Evolutionary conservation across 768 basidiomycete species (phyloP).

Genomic region (Butyriboletus loyo): DNA sequence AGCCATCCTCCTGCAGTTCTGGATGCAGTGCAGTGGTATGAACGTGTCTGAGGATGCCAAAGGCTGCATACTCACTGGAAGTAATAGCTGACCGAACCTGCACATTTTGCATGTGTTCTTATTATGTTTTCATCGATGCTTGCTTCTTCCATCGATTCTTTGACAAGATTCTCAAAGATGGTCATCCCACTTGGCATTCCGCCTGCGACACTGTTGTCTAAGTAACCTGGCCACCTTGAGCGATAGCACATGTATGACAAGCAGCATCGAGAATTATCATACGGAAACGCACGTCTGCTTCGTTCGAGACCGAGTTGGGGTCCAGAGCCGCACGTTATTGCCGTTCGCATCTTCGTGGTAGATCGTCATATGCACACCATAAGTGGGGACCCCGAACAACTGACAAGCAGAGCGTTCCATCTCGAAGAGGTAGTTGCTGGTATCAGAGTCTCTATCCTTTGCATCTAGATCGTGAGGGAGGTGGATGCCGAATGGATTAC

Average conservation of each 20-base stretch:
- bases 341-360: slow-evolving; percentile 44
- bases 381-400: slow-evolving; percentile 87
- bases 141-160: slow-evolving; percentile 94
- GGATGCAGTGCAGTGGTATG: neutral
- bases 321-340: slow-evolving; percentile 64
- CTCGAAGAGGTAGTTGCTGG: slow-evolving; percentile 72
- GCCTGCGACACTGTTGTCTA: slow-evolving; percentile 92
- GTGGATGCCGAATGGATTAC: slow-evolving; percentile 57
- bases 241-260: neutral
- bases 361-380: slow-evolving; percentile 88
- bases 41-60: neutral
- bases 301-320: slow-evolving; percentile 77
- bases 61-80: slow-evolving; percentile 45
- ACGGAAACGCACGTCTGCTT: slow-evolving; percentile 75
- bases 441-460: slow-evolving; percentile 30
- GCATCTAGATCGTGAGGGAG: slow-evolving; percentile 35
- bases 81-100: slow-evolving; percentile 81
- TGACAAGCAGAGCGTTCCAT: slow-evolving; percentile 89
- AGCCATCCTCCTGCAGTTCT: slow-evolving; percentile 51
- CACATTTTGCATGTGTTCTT: slow-evolving; percentile 51
- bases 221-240: slow-evolving; percentile 76
- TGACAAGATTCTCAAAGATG: slow-evolving; percentile 72
- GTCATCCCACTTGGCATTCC: slow-evolving; percentile 83
- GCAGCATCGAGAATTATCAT: neutral
- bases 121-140: slow-evolving; percentile 70